Base-by-base conservation (phyloP, 306 rosid genomes). In the Dryas octopetala region DNA sequence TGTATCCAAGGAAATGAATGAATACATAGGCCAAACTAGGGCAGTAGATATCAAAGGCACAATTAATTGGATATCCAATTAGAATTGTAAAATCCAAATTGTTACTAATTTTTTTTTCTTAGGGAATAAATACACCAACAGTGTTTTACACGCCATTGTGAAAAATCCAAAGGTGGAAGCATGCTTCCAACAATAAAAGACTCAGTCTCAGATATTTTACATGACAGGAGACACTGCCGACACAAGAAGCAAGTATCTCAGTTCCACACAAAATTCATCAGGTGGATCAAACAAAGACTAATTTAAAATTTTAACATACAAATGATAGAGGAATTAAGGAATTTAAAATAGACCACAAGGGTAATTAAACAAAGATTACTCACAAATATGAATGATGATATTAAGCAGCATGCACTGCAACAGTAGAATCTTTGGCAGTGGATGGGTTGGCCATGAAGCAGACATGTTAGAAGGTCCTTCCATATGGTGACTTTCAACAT, bases 401-500 rank as follows among this genome's bases (percentile, higher is more conserved):
- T 8, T 43, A 16, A 71, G 66, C 54, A 43, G 66, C 65, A 57
- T 43, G 60, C 51, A 23, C 13, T 52, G 73, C 52, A 71, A 65
- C 52, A 48, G 68, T 49, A n/a, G 55, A 41, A 28, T 46, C n/a
- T 45, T 46, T 66, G 57, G 54, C 62, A 14, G 62, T 52, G 53
- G 60, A 73, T 49, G 62, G 69, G 55, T 40, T 55, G 70, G 58
- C 74, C 48, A 71, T 38, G 71, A 44, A 63, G 68, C 55, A 73
- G 74, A 58, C 74, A 66, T 57, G 23, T 15, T 17, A 70, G 49
- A 41, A 45, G 19, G 55, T 44, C 63, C 54, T 75, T 62, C 48
- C 40, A 51, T 15, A 6, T n/a, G 49, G 64, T 70, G 47, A 9
- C 71, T 51, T 41, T 70, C 62, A 60, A 62, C 70, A 78, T 12